Evolutionary conservation across 805 yeast species (phyloP), one percentile per base, ranked within the genome.

Genomic region (Lachancea kluyveri): DNA sequence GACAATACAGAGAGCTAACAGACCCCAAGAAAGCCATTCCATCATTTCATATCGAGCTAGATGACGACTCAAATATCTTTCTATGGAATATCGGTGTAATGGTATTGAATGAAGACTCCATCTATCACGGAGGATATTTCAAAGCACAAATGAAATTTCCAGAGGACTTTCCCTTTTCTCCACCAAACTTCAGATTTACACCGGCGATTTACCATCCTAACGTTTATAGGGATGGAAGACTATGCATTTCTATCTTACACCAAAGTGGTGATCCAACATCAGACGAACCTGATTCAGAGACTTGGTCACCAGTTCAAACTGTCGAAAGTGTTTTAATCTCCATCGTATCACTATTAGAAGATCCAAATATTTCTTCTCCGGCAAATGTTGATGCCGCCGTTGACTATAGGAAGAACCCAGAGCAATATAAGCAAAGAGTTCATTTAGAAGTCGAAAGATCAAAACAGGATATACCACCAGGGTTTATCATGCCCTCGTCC

Each of bases 321-420:
- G 96, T 86, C 7, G 96, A 90, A 60, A 68, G 83, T 19, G 95
- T 90, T 7, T 70, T 90, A 50, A 81, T 90, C 34, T 83, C 95
- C 20, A 88, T 90, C 43, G 82, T 90, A 12, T 86, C 96, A 6
- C 69, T 90, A 31, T 70, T 90, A 48, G 95, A 87, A 51, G 96
- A 90, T 57, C 97, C 97, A 33, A 90, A 90, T 62, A 79, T 84
- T 37, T 74, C 77, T 39, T 84, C 95, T 1, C 96, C 97, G 5
- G 97, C 97, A 5, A 90, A 90, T 58, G 88, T 90, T 30, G 97
- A 90, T 58, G 97, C 97, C 11, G 83, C 95, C 12, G 86, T 87
- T 26, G 84, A 82, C 47, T 87, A 85, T 73, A 71, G 95, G 50
- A 85, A 83, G 50, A 74, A 81, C 57, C 79, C 79, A 17, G 85